Evolutionary conservation across 768 basidiomycete species (phyloP).

Genomic region (Stropharia rugosoannulata): DNA sequence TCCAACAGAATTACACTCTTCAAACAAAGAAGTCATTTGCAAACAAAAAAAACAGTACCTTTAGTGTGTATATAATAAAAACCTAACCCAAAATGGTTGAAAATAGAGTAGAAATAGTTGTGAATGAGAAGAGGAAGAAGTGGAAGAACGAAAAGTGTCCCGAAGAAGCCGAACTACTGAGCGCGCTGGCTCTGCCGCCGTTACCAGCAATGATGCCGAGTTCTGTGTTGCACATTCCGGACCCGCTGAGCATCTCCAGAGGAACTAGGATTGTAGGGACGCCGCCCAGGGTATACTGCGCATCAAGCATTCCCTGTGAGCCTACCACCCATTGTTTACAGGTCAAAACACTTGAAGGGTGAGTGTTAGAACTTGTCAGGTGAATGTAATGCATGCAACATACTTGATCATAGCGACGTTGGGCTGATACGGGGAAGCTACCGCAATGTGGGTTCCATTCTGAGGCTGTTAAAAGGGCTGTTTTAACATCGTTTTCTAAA

Average conservation of each 20-base stretch:
- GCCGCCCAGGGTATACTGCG: conserved; percentile 66
- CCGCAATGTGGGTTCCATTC: conserved; percentile 52
- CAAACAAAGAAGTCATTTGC: no score
- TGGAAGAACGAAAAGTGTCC: conserved; percentile 2
- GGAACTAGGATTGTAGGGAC: conserved; percentile 57
- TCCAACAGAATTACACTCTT: neutral
- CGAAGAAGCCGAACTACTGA: conserved; percentile 6
- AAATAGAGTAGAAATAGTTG: neutral
- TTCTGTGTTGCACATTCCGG: conserved; percentile 36
- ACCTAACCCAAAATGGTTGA: neutral
- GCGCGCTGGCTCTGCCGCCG: conserved; percentile 21
- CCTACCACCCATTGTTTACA: conserved; percentile 72
- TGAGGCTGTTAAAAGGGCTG: conserved; percentile 40
- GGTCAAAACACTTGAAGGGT: conserved; percentile 48
- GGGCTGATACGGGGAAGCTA: conserved; percentile 52
- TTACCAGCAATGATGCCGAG: conserved; percentile 17
- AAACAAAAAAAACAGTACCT: neutral
- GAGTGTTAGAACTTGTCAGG: neutral
- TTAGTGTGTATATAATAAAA: neutral
- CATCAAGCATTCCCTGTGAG: conserved; percentile 58
- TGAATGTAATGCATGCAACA: conserved; percentile 18
- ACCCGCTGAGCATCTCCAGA: conserved; percentile 29
- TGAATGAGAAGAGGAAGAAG: conserved; percentile 4
- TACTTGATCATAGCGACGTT: conserved; percentile 58
- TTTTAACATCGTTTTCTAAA: neutral